Evolutionary conservation across 2,329 filamentous ascomycete genomes (phyloP).

Genomic region (Botrytis fragariae): DNA sequence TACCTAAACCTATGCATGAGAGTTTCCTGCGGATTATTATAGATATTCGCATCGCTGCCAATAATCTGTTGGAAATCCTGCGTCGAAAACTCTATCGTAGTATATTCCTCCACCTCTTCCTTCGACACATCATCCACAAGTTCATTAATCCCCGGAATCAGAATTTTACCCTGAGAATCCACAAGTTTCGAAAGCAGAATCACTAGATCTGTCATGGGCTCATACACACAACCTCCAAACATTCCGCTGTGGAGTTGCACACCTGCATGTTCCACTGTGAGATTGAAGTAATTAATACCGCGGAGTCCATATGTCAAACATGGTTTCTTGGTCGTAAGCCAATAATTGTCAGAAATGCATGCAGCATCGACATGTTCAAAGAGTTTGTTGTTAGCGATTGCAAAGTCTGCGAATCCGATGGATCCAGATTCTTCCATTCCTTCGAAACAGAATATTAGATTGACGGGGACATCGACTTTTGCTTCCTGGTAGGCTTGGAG

Average conservation of each 20-base stretch:
- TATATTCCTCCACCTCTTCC: neutral
- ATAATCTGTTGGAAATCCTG: conserved; percentile 7
- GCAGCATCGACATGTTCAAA: neutral
- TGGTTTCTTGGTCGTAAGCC: conserved; percentile 11
- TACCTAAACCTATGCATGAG: conserved; percentile 13
- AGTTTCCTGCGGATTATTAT: neutral
- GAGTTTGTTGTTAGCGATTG: neutral
- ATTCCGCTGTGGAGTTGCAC: conserved; percentile 9
- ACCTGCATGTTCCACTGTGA: neutral
- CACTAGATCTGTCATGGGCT: conserved; percentile 13
- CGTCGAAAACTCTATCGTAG: conserved; percentile 5
- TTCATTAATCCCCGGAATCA: conserved; percentile 7
- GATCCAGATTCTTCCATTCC: conserved; percentile 18
- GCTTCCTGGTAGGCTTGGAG: conserved; percentile 8
- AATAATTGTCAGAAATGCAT: conserved; percentile 18
- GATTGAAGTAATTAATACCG: conserved; percentile 12
- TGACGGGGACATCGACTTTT: neutral
- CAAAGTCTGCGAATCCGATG: neutral
- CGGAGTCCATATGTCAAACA: conserved; percentile 13
- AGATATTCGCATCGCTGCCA: neutral
- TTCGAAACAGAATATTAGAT: conserved; percentile 17
- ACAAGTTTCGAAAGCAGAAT: conserved; percentile 6
- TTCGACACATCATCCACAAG: neutral
- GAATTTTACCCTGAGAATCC: conserved; percentile 2
- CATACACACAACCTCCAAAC: conserved; percentile 10